Evolutionary conservation across 192 early-diverging fungal genomes (phyloP), one percentile per base, ranked within the genome.

Genomic region (Phlyctochytrium bullatum): DNA sequence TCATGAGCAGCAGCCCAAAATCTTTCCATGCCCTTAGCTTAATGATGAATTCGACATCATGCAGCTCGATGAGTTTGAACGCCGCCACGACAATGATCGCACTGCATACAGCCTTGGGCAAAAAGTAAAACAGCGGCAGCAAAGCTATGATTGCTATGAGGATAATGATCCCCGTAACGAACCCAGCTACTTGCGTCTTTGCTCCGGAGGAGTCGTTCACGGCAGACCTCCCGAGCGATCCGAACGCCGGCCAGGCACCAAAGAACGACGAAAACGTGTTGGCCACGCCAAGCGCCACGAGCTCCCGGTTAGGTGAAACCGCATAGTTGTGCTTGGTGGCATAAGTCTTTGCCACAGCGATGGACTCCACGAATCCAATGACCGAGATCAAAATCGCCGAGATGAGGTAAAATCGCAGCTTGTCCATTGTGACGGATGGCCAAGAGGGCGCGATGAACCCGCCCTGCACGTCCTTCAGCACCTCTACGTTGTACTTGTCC

Each of bases 301-400:
- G 81, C 75, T 99, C 97, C 36, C 97, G 89, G 69, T 99, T 99
- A 10, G 96, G 89, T 16, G 91, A 93, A 40, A 98, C 90, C 3
- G 89, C 78, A 68, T 98, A 97, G 75, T 95, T 92, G 80, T 96
- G 91, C 53, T 91, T 87, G 60, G 86, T 88, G 0, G 95, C 89
- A 73, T 95, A 98, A 29, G 92, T 92, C 69, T 97, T 94, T 2
- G 94, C 89, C 23, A 96, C 90, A 29, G 91, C 95, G 67, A 99
- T 91, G 25, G 93, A 92, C 78, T 99, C 97, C 25, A 99, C 96
- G 71, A 99, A 96, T 1, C 97, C 97, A 68, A 99, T 91, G 73
- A 97, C 88, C 36, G 97, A 90, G 59, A 97, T 95, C 23, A 97
- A 80, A 57, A 92, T 90, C 1, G 92, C 86, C 1, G 91, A 90